Evolutionary conservation across 2,329 filamentous ascomycete genomes (phyloP), one percentile per base, ranked within the genome.

Genomic region (Colletotrichum caudatum): DNA sequence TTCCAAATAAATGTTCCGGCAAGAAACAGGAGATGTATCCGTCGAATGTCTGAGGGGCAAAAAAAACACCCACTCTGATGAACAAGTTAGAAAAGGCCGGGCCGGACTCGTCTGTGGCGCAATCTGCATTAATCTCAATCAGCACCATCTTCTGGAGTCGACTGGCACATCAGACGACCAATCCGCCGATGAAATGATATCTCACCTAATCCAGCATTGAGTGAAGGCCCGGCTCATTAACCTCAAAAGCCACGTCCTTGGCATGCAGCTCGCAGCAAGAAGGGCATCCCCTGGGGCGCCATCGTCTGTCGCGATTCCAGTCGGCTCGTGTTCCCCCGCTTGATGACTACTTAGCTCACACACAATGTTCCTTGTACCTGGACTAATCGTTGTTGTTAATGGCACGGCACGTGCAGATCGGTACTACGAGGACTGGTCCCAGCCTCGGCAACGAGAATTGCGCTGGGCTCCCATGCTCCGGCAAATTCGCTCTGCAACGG

Each of bases 1-100:
- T 60, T 56, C 56, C 56, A 63, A 57, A 48, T n/a, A 29, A 41
- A 41, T 56, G 44, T 50, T 51, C 35, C 44, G 12, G 26, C 26
- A 48, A 70, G 57, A 41, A 48, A 46, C 63, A 70, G 57, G 50
- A 57, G 12, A 12, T 14, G 12, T 23, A 33, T 70, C 48, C 33
- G 14, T n/a, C 16, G 7, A 23, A 44, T 46, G 56, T 44, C 33
- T 33, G 41, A 61, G 37, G 33, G 48, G 39, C 1, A 14, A 48
- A 41, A 51, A 33, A 61, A 18, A 23, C 9, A 14, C 18, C 39
- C 23, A 14, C 35, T 66, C 46, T 29, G 26, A 39, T 54, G 16
- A 37, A n/a, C 29, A 58, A 54, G 48, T 53, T 14, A n/a, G 33
- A 33, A 9, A 50, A 7, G n/a, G 29, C 29, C 29, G 9, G 44